These are phyloP conservation scores for Cyclotella kingstonii DNA, from an alignment of 108 stramenopile species.

Conservation along the genomic window DNA sequence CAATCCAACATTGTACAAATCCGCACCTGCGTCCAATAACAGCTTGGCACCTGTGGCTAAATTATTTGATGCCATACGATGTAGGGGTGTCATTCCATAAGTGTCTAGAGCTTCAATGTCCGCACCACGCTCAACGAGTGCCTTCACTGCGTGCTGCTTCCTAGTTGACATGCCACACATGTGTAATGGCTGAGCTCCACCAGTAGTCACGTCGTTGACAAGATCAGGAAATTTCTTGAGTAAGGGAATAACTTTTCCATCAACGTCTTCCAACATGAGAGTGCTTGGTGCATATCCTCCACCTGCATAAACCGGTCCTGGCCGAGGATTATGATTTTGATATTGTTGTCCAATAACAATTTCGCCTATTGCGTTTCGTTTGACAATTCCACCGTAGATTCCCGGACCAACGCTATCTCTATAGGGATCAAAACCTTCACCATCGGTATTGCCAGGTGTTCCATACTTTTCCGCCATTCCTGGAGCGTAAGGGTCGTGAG, in stretches of 20 bases:
- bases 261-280: slow-evolving; percentile 49
- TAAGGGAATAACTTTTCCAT: slow-evolving; percentile 57
- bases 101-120: slow-evolving; percentile 70
- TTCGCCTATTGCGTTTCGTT: slow-evolving; percentile 45
- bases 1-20: slow-evolving; percentile 30
- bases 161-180: slow-evolving; percentile 74
- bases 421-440: slow-evolving; percentile 82
- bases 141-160: slow-evolving; percentile 51
- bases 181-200: slow-evolving; percentile 82
- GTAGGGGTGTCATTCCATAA: slow-evolving; percentile 79
- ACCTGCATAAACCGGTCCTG: slow-evolving; percentile 82
- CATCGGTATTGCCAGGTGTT: slow-evolving; percentile 60
- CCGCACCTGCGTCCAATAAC: slow-evolving; percentile 57
- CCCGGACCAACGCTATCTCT: slow-evolving; percentile 78
- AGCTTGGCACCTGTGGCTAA: slow-evolving; percentile 67
- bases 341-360: slow-evolving; percentile 74
- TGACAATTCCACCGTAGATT: slow-evolving; percentile 79
- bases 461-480: slow-evolving; percentile 83
- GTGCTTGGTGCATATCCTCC: slow-evolving; percentile 64
- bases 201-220: slow-evolving; percentile 70
- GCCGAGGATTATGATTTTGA: slow-evolving; percentile 77
- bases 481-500: slow-evolving; percentile 69
- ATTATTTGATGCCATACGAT: slow-evolving; percentile 87
- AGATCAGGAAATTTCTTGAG: slow-evolving; percentile 60
- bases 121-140: slow-evolving; percentile 61